A percentile compares a stretch with the other conserved stretches of the same genome.
phyloP scores from a whole-genome alignment of 2,329 filamentous ascomycete species.

The Metarhizium anisopliae region DNA sequence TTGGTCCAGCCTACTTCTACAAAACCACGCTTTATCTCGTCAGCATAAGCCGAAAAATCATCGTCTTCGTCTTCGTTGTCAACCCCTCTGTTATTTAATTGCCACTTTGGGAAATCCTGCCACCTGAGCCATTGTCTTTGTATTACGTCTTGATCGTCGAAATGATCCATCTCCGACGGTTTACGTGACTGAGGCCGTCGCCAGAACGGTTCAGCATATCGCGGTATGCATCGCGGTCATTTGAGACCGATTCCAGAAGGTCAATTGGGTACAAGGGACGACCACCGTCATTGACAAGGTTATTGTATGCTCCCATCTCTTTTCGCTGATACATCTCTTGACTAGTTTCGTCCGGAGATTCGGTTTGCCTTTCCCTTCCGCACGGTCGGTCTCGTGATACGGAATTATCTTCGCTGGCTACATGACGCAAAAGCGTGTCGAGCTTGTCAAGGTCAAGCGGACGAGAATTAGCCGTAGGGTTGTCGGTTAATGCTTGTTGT shows the following conservation, averaged over 20 bases:
- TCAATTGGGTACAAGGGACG: slow-evolving; percentile 20
- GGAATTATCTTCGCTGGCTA: no score
- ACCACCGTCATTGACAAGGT: slow-evolving; percentile 21
- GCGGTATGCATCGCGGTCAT: slow-evolving; percentile 13
- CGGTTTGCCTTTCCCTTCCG: no score
- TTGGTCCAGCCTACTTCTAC: not conserved
- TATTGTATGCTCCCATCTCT: slow-evolving; percentile 16
- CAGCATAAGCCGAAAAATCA: slow-evolving; percentile 8
- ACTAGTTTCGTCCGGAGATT: no score
- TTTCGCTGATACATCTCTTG: not conserved
- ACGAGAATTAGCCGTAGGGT: no score
- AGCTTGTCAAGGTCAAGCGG: no score
- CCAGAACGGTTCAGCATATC: slow-evolving; percentile 20
- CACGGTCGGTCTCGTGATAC: no score
- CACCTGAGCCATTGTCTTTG: slow-evolving; percentile 16
- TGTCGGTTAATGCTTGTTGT: no score
- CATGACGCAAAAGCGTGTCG: no score
- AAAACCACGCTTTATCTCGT: slow-evolving; percentile 3
- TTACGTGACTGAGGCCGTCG: not conserved
- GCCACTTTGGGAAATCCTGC: slow-evolving; percentile 22
- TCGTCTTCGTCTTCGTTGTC: slow-evolving; percentile 10
- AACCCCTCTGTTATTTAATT: slow-evolving; percentile 16
- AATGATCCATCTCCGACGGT: slow-evolving; percentile 1
- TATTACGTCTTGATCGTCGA: slow-evolving; percentile 11
- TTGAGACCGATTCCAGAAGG: slow-evolving; percentile 15